Conservation (phyloP, 139 green algal species). For the Coelastrella sp. region DNA sequence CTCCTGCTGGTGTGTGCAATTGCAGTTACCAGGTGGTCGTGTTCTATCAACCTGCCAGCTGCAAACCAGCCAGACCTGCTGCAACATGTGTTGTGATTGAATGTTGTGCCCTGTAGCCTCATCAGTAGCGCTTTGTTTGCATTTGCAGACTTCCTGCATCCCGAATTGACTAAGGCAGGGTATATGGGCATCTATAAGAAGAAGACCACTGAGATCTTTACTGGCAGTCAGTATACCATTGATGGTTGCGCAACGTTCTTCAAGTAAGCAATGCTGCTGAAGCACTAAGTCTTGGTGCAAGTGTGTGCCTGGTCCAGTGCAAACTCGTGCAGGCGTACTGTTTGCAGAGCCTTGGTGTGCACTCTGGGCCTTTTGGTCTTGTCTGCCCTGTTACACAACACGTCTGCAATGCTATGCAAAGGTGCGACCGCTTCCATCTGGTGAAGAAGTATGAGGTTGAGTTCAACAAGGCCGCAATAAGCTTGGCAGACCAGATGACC, state of each 20-base stretch:
- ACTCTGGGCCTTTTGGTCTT: no score
- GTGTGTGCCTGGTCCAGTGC: not conserved
- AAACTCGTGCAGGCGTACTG: not conserved
- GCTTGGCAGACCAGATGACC: constrained; percentile 85
- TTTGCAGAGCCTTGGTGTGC: not conserved
- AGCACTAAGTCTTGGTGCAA: not conserved
- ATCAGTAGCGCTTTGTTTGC: not conserved
- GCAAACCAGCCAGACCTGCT: no score
- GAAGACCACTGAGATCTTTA: constrained; percentile 96
- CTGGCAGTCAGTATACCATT: constrained; percentile 88
- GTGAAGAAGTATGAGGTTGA: constrained; percentile 99
- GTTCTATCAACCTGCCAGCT: no score
- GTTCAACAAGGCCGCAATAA: constrained; percentile 99
- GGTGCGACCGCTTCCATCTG: constrained; percentile 85
- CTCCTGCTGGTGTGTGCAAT: no score
- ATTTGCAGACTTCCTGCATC: constrained; percentile 37
- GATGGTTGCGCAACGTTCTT: constrained; percentile 99
- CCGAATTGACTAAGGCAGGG: constrained; percentile 74
- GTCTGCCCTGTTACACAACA: not conserved
- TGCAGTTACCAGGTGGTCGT: no score
- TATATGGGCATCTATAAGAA: constrained; percentile 99
- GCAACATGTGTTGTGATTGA: no score
- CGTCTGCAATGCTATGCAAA: not conserved
- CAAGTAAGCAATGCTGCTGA: constrained; percentile 46
- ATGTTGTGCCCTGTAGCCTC: no score